These are phyloP conservation scores for Solanum bukasovii DNA, from an alignment of 257 asterid genomes.

Conservation along the genomic window DNA sequence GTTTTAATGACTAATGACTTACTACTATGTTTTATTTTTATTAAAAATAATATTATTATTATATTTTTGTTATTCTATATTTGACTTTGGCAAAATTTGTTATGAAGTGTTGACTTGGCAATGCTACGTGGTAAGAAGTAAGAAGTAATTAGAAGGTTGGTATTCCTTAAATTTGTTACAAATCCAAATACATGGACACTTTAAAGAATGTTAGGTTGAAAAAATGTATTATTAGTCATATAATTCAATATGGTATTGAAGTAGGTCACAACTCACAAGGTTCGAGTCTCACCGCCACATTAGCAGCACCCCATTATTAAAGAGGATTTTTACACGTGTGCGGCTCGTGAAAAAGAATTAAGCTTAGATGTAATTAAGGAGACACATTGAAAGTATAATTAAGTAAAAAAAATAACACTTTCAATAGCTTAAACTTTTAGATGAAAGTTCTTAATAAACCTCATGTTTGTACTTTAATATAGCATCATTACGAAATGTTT, in stretches of 20 bases:
- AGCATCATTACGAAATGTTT: not conserved
- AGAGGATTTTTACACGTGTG: not conserved
- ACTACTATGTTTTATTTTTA: not conserved
- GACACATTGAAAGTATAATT: not conserved
- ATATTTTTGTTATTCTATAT: not conserved
- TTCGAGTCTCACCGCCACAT: not conserved
- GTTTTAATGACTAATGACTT: not conserved
- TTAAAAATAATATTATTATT: too few relatives aligned
- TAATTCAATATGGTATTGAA: not conserved
- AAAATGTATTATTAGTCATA: not conserved
- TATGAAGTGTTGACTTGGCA: not conserved
- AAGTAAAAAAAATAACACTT: not conserved
- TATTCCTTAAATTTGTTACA: not conserved
- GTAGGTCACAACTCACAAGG: not conserved
- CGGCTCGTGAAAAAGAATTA: not conserved
- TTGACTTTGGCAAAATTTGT: slow-evolving; percentile 4
- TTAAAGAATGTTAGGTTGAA: not conserved
- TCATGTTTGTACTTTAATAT: not conserved
- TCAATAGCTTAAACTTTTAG: not conserved
- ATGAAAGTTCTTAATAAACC: not conserved
- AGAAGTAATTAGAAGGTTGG: not conserved
- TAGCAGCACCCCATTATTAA: not conserved
- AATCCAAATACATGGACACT: not conserved
- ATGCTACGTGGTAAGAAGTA: not conserved
- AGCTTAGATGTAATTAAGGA: not conserved